These are phyloP conservation scores for Claviceps sp. DNA, from an alignment of 2,329 filamentous ascomycete species.

Conservation along the genomic window DNA sequence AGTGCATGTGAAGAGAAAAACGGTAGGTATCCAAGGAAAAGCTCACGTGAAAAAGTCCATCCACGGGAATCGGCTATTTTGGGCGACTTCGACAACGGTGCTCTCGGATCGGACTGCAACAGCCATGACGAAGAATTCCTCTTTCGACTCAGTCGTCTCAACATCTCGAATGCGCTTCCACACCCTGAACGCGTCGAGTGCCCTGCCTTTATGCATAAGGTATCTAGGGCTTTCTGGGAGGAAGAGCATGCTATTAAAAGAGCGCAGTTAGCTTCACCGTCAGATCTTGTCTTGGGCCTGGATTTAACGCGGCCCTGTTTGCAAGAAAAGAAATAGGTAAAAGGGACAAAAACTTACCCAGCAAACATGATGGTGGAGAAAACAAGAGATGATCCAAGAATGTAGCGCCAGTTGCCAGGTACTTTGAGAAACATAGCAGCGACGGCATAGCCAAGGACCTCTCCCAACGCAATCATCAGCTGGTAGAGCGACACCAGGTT, in stretches of 20 bases:
- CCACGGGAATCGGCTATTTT: conserved; percentile 49
- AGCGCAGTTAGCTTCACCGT: not conserved
- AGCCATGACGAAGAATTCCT: conserved; percentile 63
- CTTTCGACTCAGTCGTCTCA: conserved; percentile 39
- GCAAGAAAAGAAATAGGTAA: too few relatives aligned
- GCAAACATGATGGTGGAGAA: conserved; percentile 40
- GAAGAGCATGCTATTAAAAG: conserved; percentile 48
- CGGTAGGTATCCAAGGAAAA: too few relatives aligned
- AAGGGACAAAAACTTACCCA: conserved; percentile 12
- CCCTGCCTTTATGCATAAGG: conserved; percentile 51
- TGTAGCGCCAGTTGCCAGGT: conserved; percentile 58
- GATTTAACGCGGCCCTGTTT: too few relatives aligned
- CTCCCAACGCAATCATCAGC: conserved; percentile 62
- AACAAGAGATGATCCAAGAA: conserved; percentile 57
- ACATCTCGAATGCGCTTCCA: conserved; percentile 61
- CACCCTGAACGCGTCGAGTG: conserved; percentile 38
- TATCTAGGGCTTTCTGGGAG: conserved; percentile 57
- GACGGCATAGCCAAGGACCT: conserved; percentile 60
- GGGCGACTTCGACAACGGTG: conserved; percentile 34
- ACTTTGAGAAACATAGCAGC: conserved; percentile 62
- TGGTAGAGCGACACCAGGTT: conserved; percentile 65
- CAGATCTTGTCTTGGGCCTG: not conserved
- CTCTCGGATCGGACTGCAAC: conserved; percentile 45
- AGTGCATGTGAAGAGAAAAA: not conserved
- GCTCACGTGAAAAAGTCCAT: conserved; percentile 55